Evolutionary conservation across 2,329 filamentous ascomycete species (phyloP), one percentile per base, ranked within the genome.

Genomic region (Sarocladium strictum): DNA sequence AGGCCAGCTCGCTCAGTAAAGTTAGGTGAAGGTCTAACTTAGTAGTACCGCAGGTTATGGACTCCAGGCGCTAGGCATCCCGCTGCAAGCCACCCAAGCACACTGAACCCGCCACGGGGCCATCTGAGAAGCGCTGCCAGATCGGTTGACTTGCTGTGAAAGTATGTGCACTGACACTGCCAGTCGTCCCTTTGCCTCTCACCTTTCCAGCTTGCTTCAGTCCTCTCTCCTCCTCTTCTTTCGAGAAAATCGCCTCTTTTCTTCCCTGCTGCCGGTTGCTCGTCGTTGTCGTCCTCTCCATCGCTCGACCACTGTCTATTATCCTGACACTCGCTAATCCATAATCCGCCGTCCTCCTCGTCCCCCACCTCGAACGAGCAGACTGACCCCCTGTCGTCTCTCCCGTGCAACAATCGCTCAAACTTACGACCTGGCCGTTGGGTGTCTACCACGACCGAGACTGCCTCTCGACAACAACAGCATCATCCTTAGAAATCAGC

Each of bases 301-400:
- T 53, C 52, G 19, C 35, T 41, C 23, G 35, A 32, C 21, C 17
- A n/a, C 26, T 43, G 23, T 15, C 33, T 33, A 12, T n/a, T 17
- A 27, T 27, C 26, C 29, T 29, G 47, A 51, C 47, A 21, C 19
- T 51, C 47, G 47, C 47, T 51, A 51, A 51, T 51, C 47, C 15
- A 51, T 51, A 51, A 51, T 51, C 21, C 27, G 3, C 23, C 27
- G 5, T 9, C 17, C 27, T 35, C 27, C 7, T 14, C 27, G 17
- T 9, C 29, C 47, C 21, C 47, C n/a, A 3, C 29, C n/a, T 33
- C 26, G 26, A 51, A 35, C 47, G 19, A 43, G 17, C 38, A 23
- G 38, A 4, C 27, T 23, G 47, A 35, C 7, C 47, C 47, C 47
- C 47, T 51, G 47, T 35, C 29, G 47, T 43, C 47, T 51, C 26